These are phyloP conservation scores for Mycosphaerelloides madeirae DNA, from an alignment of 2,329 filamentous ascomycete genomes.

Conservation along the genomic window DNA sequence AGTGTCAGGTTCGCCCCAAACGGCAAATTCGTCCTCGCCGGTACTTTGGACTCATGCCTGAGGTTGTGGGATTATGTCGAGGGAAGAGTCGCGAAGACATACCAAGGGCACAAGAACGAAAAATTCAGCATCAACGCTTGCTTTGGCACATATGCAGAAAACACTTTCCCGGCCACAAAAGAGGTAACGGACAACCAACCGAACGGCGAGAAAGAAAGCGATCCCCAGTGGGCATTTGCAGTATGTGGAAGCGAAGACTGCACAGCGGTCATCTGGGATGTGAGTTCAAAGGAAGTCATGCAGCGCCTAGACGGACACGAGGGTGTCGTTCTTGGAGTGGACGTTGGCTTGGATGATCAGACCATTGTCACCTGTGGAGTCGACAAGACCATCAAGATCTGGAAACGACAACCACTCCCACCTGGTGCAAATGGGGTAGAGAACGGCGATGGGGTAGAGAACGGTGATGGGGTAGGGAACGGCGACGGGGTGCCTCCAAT, in stretches of 20 bases:
- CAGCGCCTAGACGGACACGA: conserved; percentile 59
- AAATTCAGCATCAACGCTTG: conserved; percentile 80
- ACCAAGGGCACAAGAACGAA: conserved; percentile 83
- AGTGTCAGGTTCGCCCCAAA: conserved; percentile 92
- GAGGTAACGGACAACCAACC: conserved; percentile 5
- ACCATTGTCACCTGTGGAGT: conserved; percentile 59
- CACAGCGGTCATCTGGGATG: conserved; percentile 82
- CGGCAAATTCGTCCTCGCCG: conserved; percentile 86
- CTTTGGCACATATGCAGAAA: conserved; percentile 63
- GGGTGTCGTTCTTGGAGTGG: conserved; percentile 56
- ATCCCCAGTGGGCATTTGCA: conserved; percentile 55
- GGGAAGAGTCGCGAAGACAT: conserved; percentile 90
- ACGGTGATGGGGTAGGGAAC: conserved; percentile 3
- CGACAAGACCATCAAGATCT: conserved; percentile 59
- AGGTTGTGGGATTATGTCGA: conserved; percentile 93
- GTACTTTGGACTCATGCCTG: conserved; percentile 83
- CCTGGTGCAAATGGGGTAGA: no score
- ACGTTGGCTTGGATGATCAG: conserved; percentile 52
- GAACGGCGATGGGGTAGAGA: conserved; percentile 1
- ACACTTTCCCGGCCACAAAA: not conserved
- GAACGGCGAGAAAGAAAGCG: conserved; percentile 16
- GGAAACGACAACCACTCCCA: conserved; percentile 39
- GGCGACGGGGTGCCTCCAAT: conserved; percentile 6
- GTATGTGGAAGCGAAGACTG: conserved; percentile 86
- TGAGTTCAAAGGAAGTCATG: conserved; percentile 75